Percentiles rank a stretch among this genome's conserved stretches.
phyloP scores from a whole-genome alignment of 495 filamentous ascomycete species.

The Neurospora tetraspora region DNA sequence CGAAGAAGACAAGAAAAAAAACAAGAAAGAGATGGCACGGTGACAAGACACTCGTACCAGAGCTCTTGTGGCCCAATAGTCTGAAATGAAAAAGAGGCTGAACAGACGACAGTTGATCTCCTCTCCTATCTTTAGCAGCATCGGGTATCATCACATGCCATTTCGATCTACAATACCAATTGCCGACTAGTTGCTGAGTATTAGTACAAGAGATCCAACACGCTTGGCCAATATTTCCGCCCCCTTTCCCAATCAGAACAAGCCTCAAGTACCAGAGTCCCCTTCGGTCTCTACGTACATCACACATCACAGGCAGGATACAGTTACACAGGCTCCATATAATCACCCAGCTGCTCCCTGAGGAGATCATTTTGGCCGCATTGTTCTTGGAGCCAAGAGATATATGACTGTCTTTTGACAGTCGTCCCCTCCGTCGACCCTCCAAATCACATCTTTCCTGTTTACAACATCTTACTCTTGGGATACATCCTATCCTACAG shows the following conservation, averaged over 20 bases:
- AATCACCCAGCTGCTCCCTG: neutral
- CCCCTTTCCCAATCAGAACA: neutral
- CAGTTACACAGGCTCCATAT: neutral
- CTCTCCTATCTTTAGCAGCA: neutral
- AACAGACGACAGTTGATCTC: neutral
- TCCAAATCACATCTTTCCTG: neutral
- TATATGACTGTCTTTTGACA: neutral
- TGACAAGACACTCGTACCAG: neutral
- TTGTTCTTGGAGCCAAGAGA: neutral
- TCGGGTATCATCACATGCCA: neutral
- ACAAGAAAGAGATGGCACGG: neutral
- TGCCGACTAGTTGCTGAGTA: neutral
- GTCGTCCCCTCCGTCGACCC: neutral
- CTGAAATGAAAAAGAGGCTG: neutral
- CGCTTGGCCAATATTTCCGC: neutral
- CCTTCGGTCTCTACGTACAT: neutral
- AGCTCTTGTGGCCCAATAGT: neutral
- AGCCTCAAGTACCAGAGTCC: neutral
- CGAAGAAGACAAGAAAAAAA: neutral
- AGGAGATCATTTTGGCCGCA: neutral
- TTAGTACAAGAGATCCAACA: neutral
- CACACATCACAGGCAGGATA: neutral
- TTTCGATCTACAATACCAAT: neutral
- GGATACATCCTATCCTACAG: neutral
- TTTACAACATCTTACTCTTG: neutral